Conservation (phyloP, 768 basidiomycete genomes). For the Russula griseocarnosa region DNA sequence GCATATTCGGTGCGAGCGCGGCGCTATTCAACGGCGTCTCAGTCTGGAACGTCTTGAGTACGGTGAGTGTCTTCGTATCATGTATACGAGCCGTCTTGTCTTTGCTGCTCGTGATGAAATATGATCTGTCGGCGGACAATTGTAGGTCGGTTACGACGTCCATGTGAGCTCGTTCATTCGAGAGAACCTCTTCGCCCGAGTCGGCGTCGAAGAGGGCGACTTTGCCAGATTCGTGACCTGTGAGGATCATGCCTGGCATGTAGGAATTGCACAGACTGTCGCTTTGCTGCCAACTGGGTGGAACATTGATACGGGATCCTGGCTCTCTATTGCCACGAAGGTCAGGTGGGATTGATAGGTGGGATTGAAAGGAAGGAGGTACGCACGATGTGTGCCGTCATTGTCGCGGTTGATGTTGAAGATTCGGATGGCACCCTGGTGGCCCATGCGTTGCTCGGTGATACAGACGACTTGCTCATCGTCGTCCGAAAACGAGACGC, state of each 20-base stretch:
- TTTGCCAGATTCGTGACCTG: constrained; percentile 96
- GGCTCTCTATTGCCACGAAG: constrained; percentile 51
- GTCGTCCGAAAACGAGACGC: constrained; percentile 87
- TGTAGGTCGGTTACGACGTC: constrained; percentile 91
- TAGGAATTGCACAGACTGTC: constrained; percentile 94
- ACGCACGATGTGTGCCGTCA: constrained; percentile 78
- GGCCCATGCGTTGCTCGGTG: constrained; percentile 96
- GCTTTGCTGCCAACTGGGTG: constrained; percentile 90
- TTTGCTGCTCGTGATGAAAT: constrained; percentile 94
- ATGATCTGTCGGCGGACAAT: constrained; percentile 82
- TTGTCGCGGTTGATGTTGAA: constrained; percentile 82
- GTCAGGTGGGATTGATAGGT: background rate
- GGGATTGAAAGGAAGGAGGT: background rate
- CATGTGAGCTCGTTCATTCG: constrained; percentile 84
- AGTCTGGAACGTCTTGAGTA: constrained; percentile 89
- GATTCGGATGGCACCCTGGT: constrained; percentile 85
- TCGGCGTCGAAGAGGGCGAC: constrained; percentile 87
- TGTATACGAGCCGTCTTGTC: constrained; percentile 96
- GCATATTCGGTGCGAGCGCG: constrained; percentile 74
- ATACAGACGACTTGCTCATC: constrained; percentile 84
- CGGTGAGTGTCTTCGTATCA: constrained; percentile 80
- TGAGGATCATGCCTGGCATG: constrained; percentile 72
- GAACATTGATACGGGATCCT: constrained; percentile 74
- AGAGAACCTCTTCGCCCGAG: constrained; percentile 75
- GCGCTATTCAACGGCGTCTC: constrained; percentile 97